phyloP scores from a whole-genome alignment of 768 basidiomycete species.

The Brasilioporus rufonigricans region DNA sequence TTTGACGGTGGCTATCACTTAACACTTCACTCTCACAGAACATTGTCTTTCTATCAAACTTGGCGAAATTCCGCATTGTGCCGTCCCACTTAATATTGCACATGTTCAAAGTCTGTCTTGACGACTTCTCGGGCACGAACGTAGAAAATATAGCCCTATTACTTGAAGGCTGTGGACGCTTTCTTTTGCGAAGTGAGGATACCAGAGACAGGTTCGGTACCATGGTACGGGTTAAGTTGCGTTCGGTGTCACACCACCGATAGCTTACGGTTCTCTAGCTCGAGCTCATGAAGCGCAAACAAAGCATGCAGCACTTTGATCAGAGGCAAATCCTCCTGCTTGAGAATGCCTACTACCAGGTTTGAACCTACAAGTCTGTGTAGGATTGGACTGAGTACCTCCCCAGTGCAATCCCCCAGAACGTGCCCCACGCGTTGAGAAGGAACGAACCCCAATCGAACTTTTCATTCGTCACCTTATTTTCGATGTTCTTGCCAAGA shows the following conservation, averaged over 20 bases:
- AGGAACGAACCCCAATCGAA: constrained; percentile 82
- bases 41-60: constrained; percentile 78
- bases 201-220: constrained; percentile 83
- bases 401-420: constrained; percentile 94
- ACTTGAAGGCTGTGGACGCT: constrained; percentile 92
- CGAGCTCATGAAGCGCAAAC: constrained; percentile 93
- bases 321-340: constrained; percentile 84
- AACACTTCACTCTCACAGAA: constrained; percentile 52
- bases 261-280: constrained; percentile 50
- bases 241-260: not conserved
- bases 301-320: constrained; percentile 90
- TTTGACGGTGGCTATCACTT: not conserved
- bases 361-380: constrained; percentile 26
- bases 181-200: constrained; percentile 82
- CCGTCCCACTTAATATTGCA: constrained; percentile 91
- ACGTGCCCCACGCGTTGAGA: constrained; percentile 79
- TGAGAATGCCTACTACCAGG: constrained; percentile 99
- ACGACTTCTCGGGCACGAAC: constrained; percentile 91
- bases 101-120: constrained; percentile 95
- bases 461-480: constrained; percentile 96
- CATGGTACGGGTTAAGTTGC: constrained; percentile 56
- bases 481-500: constrained; percentile 89
- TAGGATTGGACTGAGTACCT: constrained; percentile 10
- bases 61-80: constrained; percentile 95
- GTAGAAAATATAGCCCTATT: constrained; percentile 91